Evolutionary conservation across 139 green algal species (phyloP), one percentile per base, ranked within the genome.

Genomic region (Yamagishiella unicocca): DNA sequence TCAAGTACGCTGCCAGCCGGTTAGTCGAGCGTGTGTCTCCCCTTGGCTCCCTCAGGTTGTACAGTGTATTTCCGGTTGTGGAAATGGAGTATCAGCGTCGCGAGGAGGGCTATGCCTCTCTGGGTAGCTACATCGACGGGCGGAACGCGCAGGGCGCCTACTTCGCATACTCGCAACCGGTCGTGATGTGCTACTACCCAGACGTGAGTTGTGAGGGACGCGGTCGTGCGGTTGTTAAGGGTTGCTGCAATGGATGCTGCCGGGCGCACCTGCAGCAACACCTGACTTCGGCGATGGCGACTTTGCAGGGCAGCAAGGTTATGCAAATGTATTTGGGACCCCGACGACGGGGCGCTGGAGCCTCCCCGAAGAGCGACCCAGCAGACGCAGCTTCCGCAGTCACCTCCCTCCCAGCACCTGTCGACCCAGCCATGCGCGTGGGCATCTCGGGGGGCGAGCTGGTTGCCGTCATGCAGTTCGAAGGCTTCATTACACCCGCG

Each of bases 101-200:
- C 4, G 91, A 92, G n/a, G 87, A 95, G 37, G 94, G 88, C 35
- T 96, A 94, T 75, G 55, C 94, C 9, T 19, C 82, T 7, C 72
- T 96, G 29, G 94, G 94, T 19, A 53, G 24, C 14, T 97, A 94
- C 83, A 88, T 95, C 61, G 92, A 93, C 38, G 94, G 94, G 8
- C 62, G 33, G n/a, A 96, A 96, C 37, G 74, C 68, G 1, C 83
- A 84, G 10, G 58, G 55, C 24, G 85, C 35, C 2, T 54, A 62
- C 12, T 95, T 93, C 75, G 66, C 77, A 0, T 89, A 94, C 58
- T 94, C 93, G 6, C 94, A 96, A 84, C 94, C 94, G 0, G 88
- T 96, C 0, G 83, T 95, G 19, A 96, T 96, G 94, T 74, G 50
- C 21, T 96, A 95, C 81, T 46, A 82, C 22, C 71, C 87, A 17